Evolutionary conservation across 2,329 filamentous ascomycete species (phyloP).

Genomic region (Colletotrichum abscissum): DNA sequence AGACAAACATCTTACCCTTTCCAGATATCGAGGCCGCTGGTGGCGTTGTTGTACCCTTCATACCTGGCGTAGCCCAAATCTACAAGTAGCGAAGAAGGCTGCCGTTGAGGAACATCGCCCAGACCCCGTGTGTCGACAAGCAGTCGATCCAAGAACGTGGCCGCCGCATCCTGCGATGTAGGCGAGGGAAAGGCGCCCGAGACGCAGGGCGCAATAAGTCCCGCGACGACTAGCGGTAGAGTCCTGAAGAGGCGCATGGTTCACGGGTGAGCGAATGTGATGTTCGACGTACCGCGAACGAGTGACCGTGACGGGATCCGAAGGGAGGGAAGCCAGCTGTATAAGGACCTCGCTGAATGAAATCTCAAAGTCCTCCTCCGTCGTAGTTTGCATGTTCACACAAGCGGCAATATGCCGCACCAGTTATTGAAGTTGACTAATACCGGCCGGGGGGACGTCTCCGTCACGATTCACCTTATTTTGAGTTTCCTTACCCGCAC

Average conservation of each 20-base stretch:
- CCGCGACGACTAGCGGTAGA: not conserved
- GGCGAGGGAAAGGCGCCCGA: not conserved
- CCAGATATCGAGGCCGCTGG: conserved; percentile 53
- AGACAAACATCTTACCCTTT: conserved; percentile 50
- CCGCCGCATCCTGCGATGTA: not conserved
- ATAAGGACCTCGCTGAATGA: not conserved
- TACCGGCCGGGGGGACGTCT: not conserved
- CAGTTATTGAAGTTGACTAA: not conserved
- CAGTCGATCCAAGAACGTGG: not conserved
- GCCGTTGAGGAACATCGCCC: not conserved
- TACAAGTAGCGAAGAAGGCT: conserved; percentile 39
- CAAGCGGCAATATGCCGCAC: not conserved
- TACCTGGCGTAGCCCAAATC: conserved; percentile 60
- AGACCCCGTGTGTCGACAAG: not conserved
- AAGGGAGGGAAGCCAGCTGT: not conserved
- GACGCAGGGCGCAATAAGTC: not conserved
- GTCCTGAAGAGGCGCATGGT: not conserved
- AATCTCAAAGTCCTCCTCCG: not conserved
- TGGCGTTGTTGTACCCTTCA: conserved; percentile 52
- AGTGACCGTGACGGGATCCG: not conserved
- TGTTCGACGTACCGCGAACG: not conserved
- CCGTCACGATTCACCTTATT: not conserved
- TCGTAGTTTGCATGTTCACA: not conserved
- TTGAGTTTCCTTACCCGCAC: not conserved
- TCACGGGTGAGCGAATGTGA: not conserved